Conservation (phyloP, 139 green algal genomes). For the Coelastrella sp. region DNA sequence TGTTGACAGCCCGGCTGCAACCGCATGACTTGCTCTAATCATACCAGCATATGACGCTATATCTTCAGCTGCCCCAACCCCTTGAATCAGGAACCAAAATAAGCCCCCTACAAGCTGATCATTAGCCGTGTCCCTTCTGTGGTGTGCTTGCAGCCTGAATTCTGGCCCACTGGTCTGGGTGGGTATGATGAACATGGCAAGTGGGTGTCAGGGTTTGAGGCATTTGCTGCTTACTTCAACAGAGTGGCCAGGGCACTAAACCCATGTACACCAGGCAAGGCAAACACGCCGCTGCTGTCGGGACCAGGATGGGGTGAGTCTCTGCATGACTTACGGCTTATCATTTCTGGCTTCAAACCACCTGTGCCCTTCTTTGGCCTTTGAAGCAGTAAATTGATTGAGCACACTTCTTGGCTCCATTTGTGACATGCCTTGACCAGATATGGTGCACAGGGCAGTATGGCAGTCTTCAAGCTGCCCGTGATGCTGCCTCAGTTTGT, state of each 20-base stretch:
- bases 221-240: conserved; percentile 39
- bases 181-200: conserved; percentile 23
- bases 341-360: too few species aligned
- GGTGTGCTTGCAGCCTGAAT: conserved; percentile 31
- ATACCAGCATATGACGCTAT: too few species aligned
- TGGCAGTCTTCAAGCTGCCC: conserved; percentile 9
- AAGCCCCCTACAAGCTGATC: neutral
- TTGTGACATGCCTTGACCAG: too few species aligned
- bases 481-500: neutral
- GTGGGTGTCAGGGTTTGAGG: conserved; percentile 40
- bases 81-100: too few species aligned
- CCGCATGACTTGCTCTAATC: too few species aligned
- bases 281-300: conserved; percentile 18
- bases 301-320: conserved; percentile 45
- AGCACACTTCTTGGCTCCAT: too few species aligned
- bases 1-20: too few species aligned
- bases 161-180: conserved; percentile 49
- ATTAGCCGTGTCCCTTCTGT: neutral
- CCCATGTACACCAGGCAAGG: conserved; percentile 20
- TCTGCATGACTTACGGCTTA: neutral
- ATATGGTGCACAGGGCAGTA: too few species aligned
- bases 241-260: conserved; percentile 28
- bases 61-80: too few species aligned
- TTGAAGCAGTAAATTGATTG: too few species aligned
- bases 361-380: too few species aligned